A percentile compares a stretch with the other conserved stretches of the same genome.
These are phyloP conservation scores for Parastagonospora avenae DNA, from an alignment of 2,329 filamentous ascomycete species.

Conservation along the genomic window DNA sequence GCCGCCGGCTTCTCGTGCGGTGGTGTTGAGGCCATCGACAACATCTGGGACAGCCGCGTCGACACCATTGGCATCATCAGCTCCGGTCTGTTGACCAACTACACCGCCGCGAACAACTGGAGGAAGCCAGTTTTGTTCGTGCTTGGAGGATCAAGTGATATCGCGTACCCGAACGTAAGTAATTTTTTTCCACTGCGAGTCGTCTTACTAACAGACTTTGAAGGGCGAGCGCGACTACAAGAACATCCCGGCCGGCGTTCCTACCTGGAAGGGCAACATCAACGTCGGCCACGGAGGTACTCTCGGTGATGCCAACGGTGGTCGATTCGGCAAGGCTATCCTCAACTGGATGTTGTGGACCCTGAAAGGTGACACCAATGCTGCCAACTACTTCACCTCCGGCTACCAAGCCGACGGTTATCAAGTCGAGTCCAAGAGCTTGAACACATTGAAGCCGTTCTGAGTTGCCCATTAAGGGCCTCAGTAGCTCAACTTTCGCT, in stretches of 20 bases:
- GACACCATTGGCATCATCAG: constrained; percentile 18
- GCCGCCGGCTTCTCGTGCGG: constrained; percentile 22
- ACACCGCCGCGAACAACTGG: constrained; percentile 8
- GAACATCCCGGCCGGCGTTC: constrained; percentile 12
- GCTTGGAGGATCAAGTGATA: constrained; percentile 19
- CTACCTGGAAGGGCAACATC: constrained; percentile 27
- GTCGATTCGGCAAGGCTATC: constrained; percentile 18
- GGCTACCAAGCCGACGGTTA: constrained; percentile 13
- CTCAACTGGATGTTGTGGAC: constrained; percentile 19
- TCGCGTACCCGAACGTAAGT: constrained; percentile 26
- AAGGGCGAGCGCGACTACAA: constrained; percentile 26
- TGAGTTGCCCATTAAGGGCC: neutral
- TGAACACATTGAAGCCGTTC: constrained; percentile 13
- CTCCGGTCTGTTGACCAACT: constrained; percentile 17
- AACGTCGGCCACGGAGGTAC: constrained; percentile 25
- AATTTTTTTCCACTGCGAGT: neutral
- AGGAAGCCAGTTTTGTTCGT: constrained; percentile 22
- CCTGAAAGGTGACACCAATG: constrained; percentile 14
- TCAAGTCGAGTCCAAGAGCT: constrained; percentile 7
- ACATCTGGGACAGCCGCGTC: constrained; percentile 19
- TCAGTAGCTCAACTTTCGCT: too few relatives aligned
- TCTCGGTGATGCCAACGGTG: constrained; percentile 15
- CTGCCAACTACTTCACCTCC: constrained; percentile 8
- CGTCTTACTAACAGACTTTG: neutral
- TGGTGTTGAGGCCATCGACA: constrained; percentile 19